phyloP scores from a whole-genome alignment of 257 asterid species.

The Schizonepeta tenuifolia region DNA sequence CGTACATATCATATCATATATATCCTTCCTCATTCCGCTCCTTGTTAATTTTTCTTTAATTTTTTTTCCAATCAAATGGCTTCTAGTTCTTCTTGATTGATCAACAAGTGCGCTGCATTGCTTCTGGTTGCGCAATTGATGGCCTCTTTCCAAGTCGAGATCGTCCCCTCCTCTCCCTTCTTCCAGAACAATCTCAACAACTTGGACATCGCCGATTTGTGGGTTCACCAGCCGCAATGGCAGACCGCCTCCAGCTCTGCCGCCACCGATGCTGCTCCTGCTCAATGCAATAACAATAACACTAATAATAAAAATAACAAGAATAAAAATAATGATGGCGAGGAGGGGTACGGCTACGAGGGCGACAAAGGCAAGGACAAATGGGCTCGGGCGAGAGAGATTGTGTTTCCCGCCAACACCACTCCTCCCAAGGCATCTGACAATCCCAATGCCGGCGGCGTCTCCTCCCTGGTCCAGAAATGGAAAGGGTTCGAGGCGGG shows the following conservation, averaged over 20 bases:
- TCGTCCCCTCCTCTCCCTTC: constrained; percentile 42
- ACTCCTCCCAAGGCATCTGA: constrained; percentile 33
- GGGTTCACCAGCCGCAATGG: constrained; percentile 72
- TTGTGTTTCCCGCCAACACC: constrained; percentile 34
- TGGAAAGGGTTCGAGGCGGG: constrained; percentile 73
- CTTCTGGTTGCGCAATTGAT: background rate
- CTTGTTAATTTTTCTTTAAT: background rate
- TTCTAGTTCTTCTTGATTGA: background rate
- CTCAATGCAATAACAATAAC: background rate
- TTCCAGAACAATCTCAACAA: constrained; percentile 32
- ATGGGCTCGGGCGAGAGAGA: constrained; percentile 62
- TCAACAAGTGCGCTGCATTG: background rate
- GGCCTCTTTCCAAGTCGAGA: constrained; percentile 54
- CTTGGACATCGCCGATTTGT: constrained; percentile 54
- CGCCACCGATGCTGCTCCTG: too few relatives aligned
- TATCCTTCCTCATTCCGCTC: background rate
- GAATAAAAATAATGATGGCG: too few relatives aligned
- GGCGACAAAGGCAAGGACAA: constrained; percentile 27
- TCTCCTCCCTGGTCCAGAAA: constrained; percentile 76
- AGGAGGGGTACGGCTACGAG: background rate
- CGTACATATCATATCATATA: background rate
- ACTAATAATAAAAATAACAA: too few relatives aligned
- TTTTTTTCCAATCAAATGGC: background rate
- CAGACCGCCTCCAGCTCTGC: constrained; percentile 21
- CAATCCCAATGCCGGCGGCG: constrained; percentile 52